Conservation (phyloP, 2,329 filamentous ascomycete species). For the Ophiocordyceps polyrhachis-furcata region DNA sequence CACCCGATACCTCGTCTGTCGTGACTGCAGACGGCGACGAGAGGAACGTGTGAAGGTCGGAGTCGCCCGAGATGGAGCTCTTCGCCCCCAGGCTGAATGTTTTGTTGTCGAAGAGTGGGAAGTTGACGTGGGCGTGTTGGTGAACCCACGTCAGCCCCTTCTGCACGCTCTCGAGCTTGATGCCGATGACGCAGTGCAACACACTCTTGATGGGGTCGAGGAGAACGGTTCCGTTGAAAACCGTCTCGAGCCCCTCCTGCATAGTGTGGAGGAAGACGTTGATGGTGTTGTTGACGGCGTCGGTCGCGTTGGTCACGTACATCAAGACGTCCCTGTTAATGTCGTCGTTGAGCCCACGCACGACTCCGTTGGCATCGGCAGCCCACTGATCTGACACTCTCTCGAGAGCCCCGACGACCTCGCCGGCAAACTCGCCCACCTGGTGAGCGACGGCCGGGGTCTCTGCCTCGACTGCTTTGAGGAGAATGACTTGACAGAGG, state of each 20-base stretch:
- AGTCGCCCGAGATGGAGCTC: conserved; percentile 37
- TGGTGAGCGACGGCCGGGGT: conserved; percentile 57
- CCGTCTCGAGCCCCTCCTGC: conserved; percentile 49
- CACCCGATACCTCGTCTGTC: conserved; percentile 63
- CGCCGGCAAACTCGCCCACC: conserved; percentile 61
- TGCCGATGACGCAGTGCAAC: conserved; percentile 67
- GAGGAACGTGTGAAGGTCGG: conserved; percentile 50
- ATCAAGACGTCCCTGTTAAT: conserved; percentile 75
- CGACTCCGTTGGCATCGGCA: conserved; percentile 52
- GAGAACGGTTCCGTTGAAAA: conserved; percentile 69
- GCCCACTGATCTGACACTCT: conserved; percentile 64
- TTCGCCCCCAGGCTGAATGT: conserved; percentile 68
- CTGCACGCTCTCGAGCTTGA: conserved; percentile 73
- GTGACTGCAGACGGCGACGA: conserved; percentile 55
- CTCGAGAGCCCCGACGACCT: conserved; percentile 55
- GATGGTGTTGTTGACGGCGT: conserved; percentile 68
- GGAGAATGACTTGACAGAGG: conserved; percentile 64
- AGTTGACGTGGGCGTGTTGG: conserved; percentile 64
- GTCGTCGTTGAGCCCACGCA: conserved; percentile 49
- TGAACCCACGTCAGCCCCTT: conserved; percentile 86
- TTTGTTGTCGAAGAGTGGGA: conserved; percentile 62
- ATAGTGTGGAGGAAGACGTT: conserved; percentile 68
- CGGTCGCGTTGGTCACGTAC: conserved; percentile 72
- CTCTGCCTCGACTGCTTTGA: conserved; percentile 53
- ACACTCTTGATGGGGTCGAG: conserved; percentile 62